A percentile compares a stretch with the other conserved stretches of the same genome.
Evolutionary conservation across 73 alveolate genomes (phyloP).

Genomic region (Blepharisma stoltei): DNA sequence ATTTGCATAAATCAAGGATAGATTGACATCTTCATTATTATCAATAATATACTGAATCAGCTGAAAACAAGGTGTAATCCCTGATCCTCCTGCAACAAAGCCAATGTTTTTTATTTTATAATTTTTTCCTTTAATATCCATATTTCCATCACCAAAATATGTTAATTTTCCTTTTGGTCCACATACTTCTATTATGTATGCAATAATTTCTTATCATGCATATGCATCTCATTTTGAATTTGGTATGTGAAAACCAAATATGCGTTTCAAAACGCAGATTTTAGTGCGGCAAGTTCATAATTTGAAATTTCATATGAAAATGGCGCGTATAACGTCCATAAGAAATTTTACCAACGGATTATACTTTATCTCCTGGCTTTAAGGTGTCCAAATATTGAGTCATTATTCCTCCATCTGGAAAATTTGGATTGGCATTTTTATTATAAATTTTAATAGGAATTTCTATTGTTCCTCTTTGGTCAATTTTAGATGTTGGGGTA

Average conservation of each 20-base stretch:
- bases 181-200: conserved; percentile 48
- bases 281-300: no score
- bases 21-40: conserved; percentile 40
- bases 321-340: no score
- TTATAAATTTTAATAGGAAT: conserved; percentile 72
- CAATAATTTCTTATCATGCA: no score
- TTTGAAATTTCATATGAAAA: no score
- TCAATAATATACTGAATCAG: conserved; percentile 44
- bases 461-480: conserved; percentile 57
- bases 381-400: conserved; percentile 61
- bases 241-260: no score
- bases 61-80: conserved; percentile 79
- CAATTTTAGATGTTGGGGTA: conserved; percentile 68
- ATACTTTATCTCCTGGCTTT: conserved; percentile 65
- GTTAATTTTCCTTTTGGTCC: conserved; percentile 76
- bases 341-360: no score
- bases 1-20: conserved; percentile 53
- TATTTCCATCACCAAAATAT: conserved; percentile 61
- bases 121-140: conserved; percentile 42
- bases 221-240: no score
- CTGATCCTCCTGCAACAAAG: conserved; percentile 86
- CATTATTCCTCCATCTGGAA: conserved; percentile 80
- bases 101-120: conserved; percentile 53
- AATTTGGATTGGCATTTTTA: conserved; percentile 48
- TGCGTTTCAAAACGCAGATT: no score